Percentiles rank a stretch among this genome's conserved stretches.
Conservation (phyloP, 345 rosid genomes). For the Acer saccharum region DNA sequence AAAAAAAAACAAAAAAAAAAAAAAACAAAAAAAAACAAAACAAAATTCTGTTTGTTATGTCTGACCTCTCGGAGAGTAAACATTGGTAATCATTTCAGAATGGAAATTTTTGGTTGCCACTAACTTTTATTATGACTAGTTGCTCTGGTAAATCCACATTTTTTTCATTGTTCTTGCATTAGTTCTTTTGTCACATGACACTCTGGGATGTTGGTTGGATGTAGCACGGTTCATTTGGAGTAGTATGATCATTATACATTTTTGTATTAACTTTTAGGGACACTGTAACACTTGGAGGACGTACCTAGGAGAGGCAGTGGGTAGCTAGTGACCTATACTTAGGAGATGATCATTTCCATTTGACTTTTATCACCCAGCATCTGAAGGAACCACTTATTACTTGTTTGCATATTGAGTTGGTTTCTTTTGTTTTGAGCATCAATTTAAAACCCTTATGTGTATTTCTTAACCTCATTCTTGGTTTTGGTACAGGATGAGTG, state of each 20-base stretch:
- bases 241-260: neutral
- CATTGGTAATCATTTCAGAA: neutral
- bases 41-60: neutral
- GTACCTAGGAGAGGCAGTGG: neutral
- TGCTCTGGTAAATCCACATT: neutral
- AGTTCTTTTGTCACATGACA: neutral
- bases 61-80: neutral
- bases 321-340: neutral
- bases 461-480: neutral
- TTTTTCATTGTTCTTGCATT: neutral
- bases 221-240: neutral
- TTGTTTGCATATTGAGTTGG: neutral
- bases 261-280: neutral
- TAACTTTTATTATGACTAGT: neutral
- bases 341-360: slow-evolving; percentile 9
- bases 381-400: neutral
- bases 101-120: neutral
- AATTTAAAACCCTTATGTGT: neutral
- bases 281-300: neutral
- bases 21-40: too few species aligned
- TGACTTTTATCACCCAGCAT: neutral
- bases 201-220: neutral
- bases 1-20: too few species aligned
- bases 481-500: slow-evolving; percentile 65
- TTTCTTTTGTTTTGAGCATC: neutral